Conservation (phyloP, 2,329 filamentous ascomycete species). For the Stachybotrys chlorohalonatus region DNA sequence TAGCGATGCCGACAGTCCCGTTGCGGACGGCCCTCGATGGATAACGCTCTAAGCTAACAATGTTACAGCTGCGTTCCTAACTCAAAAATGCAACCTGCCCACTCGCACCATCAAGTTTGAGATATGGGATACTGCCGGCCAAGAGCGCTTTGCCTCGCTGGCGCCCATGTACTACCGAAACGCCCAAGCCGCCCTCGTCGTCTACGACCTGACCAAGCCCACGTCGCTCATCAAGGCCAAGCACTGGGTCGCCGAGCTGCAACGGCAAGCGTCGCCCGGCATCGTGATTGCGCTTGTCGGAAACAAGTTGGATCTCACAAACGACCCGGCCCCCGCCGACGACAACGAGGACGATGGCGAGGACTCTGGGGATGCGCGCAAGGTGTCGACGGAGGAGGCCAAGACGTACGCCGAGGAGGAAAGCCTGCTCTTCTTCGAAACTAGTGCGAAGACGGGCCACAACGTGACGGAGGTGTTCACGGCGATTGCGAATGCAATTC, state of each 20-base stretch:
- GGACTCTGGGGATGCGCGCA: constrained; percentile 66
- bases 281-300: constrained; percentile 96
- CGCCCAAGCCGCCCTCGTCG: constrained; percentile 91
- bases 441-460: constrained; percentile 89
- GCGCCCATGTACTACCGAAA: constrained; percentile 99
- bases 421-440: constrained; percentile 91
- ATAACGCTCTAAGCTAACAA: not conserved
- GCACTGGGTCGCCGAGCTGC: constrained; percentile 97
- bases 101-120: constrained; percentile 87
- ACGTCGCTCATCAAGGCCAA: constrained; percentile 94
- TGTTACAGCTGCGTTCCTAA: constrained; percentile 81
- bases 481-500: constrained; percentile 95
- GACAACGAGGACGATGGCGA: constrained; percentile 49
- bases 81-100: constrained; percentile 95
- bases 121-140: constrained; percentile 97
- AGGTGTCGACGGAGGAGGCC: constrained; percentile 84
- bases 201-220: constrained; percentile 97
- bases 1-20: constrained; percentile 10
- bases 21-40: not conserved
- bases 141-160: constrained; percentile 92
- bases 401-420: constrained; percentile 93
- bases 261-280: constrained; percentile 88
- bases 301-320: constrained; percentile 90
- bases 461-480: constrained; percentile 97
- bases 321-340: constrained; percentile 38